Evolutionary conservation across 2,329 filamentous ascomycete genomes (phyloP).

Genomic region (Leptographium flavum): DNA sequence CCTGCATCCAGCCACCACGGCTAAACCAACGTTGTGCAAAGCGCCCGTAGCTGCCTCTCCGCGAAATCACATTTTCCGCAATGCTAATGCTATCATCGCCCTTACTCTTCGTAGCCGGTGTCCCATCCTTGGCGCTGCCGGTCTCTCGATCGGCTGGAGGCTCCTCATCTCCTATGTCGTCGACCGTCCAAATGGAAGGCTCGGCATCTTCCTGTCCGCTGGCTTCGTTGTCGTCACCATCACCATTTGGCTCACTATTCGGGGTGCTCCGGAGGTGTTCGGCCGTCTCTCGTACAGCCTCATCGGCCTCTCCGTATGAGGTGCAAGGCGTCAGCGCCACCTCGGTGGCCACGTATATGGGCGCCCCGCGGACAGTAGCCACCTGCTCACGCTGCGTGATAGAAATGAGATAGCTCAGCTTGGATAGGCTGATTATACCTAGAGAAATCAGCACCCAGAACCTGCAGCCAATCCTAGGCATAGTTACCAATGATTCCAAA

Average conservation of each 20-base stretch:
- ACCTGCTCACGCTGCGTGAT: conserved; percentile 81
- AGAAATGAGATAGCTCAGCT: conserved; percentile 68
- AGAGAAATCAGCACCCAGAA: conserved; percentile 4
- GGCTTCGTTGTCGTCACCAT: conserved; percentile 9
- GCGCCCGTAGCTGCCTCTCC: conserved; percentile 69
- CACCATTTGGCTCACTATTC: conserved; percentile 24
- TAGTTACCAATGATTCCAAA: conserved; percentile 44
- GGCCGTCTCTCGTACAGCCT: conserved; percentile 51
- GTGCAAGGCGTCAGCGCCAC: conserved; percentile 81
- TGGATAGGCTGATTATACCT: conserved; percentile 78
- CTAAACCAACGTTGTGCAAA: conserved; percentile 92
- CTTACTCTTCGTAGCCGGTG: too few species aligned
- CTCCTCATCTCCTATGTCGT: conserved; percentile 5
- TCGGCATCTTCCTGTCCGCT: conserved; percentile 13
- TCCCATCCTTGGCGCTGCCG: conserved; percentile 17
- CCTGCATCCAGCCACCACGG: conserved; percentile 62
- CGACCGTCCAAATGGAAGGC: conserved; percentile 7
- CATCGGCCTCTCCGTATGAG: conserved; percentile 58
- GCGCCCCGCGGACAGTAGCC: conserved; percentile 67
- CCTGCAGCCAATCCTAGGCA: not conserved
- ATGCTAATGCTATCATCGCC: conserved; percentile 40
- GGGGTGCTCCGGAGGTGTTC: conserved; percentile 22
- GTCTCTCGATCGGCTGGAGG: not conserved
- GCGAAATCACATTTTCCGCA: conserved; percentile 76
- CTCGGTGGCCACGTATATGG: conserved; percentile 77